phyloP scores from a whole-genome alignment of 2,329 filamentous ascomycete genomes.

The Aureobasidium sp. region DNA sequence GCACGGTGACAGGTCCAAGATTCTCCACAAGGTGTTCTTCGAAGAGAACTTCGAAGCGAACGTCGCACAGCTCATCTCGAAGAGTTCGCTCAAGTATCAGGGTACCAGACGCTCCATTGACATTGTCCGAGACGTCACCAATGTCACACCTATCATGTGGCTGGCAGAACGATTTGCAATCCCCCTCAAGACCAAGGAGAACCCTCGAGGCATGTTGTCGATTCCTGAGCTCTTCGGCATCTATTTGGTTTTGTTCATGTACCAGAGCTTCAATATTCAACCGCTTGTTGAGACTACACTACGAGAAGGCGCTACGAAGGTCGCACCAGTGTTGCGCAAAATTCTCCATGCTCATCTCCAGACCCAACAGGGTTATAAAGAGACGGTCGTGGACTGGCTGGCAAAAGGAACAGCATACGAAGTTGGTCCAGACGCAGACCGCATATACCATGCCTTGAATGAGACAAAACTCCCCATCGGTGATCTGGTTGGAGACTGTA shows the following conservation, averaged over 20 bases:
- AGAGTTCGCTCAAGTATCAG: constrained; percentile 40
- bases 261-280: constrained; percentile 47
- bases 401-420: constrained; percentile 43
- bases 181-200: constrained; percentile 55
- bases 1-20: constrained; percentile 33
- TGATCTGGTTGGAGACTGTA: constrained; percentile 43
- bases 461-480: constrained; percentile 39
- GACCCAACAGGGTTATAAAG: constrained; percentile 36
- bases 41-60: constrained; percentile 38
- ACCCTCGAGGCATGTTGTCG: constrained; percentile 48
- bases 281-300: constrained; percentile 43
- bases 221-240: constrained; percentile 40
- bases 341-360: constrained; percentile 40
- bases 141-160: constrained; percentile 57
- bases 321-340: constrained; percentile 30
- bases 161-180: constrained; percentile 57
- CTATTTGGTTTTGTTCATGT: constrained; percentile 40
- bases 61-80: constrained; percentile 37
- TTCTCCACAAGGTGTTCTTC: constrained; percentile 41
- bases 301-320: constrained; percentile 37
- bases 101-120: constrained; percentile 40
- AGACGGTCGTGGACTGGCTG: constrained; percentile 39
- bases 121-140: constrained; percentile 58
- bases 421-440: constrained; percentile 43
- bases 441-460: constrained; percentile 43